Evolutionary conservation across 495 filamentous ascomycete genomes (phyloP), one percentile per base, ranked within the genome.

Genomic region (Penicillium flavigenum): DNA sequence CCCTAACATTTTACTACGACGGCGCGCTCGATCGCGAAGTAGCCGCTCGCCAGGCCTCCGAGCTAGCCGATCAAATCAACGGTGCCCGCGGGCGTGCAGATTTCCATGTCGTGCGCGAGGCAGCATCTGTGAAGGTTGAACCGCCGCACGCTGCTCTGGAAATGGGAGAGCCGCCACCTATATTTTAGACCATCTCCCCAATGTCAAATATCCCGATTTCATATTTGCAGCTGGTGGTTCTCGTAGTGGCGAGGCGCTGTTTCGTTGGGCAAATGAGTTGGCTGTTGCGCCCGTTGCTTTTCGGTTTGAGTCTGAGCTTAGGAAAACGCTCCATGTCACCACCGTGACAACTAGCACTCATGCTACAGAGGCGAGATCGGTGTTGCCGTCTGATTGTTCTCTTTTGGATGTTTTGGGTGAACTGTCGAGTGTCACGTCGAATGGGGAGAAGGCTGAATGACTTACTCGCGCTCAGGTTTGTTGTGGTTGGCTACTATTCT

Each of bases 1-100:
- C 86, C 5, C 72, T 92, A 22, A 83, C 87, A 44, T 94, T 95
- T 77, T 84, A 88, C 64, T 91, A 91, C 67, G 83, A 86, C 64
- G 77, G 82, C 52, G 86, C 87, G 0, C 82, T 87, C 31, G 89
- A 96, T 61, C 76, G 76, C 46, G 83, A 86, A 39, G 74, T 81
- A 32, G 90, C 91, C 1, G 70, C 76, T 46, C 81, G 87, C 8
- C 89, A 89, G 63, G 91, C 88, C 12, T 86, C 83, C 24, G 91
- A 96, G 58, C 86, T 88, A 64, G 89, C 88, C 4, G 89, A 88
- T 57, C 90, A 94, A 64, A 91, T 96, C 75, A 95, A 93, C 66
- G 89, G 91, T 65, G 84, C 88, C 6, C 90, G 89, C 62, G 85
- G 89, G 61, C 82, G 80, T 45, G 87, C 91, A 64, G 79, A 83